Percentiles rank a stretch among this genome's conserved stretches.
These are phyloP conservation scores for Coprinellus aureogranulatus DNA, from an alignment of 768 basidiomycete species.

Conservation along the genomic window DNA sequence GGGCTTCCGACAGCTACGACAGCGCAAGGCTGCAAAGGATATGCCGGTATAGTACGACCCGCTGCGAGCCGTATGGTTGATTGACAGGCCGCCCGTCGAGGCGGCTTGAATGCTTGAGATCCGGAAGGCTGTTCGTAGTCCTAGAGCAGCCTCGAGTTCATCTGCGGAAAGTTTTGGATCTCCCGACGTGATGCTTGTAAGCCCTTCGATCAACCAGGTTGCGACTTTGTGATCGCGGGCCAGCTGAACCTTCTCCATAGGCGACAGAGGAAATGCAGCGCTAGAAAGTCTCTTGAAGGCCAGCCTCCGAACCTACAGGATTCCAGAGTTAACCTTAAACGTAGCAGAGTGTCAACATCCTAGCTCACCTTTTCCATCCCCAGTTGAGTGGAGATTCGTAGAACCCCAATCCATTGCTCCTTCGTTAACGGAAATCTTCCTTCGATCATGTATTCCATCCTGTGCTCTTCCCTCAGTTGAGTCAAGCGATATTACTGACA, in stretches of 20 bases:
- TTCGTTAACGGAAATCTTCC: background rate
- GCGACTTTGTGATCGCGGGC: background rate
- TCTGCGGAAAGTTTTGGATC: background rate
- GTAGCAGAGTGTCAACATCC: too few relatives aligned
- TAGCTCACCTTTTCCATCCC: background rate
- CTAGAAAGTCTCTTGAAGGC: background rate
- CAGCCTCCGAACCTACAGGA: background rate
- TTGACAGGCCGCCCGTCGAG: too few relatives aligned
- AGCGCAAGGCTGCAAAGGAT: too few relatives aligned
- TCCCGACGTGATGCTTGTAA: background rate
- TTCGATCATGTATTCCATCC: background rate
- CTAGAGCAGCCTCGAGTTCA: background rate
- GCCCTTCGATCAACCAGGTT: background rate
- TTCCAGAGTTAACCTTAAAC: too few relatives aligned
- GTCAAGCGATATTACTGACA: too few relatives aligned
- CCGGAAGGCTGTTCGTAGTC: background rate
- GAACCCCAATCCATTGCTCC: background rate
- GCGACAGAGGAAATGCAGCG: background rate
- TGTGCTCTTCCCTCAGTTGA: too few relatives aligned
- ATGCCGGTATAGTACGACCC: too few relatives aligned
- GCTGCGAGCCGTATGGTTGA: too few relatives aligned
- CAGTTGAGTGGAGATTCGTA: background rate
- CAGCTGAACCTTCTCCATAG: background rate
- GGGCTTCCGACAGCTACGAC: too few relatives aligned
- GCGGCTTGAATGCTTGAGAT: too few relatives aligned